Evolutionary conservation across 2,329 filamentous ascomycete species (phyloP), one percentile per base, ranked within the genome.

Genomic region (Scedosporium dehoogii): DNA sequence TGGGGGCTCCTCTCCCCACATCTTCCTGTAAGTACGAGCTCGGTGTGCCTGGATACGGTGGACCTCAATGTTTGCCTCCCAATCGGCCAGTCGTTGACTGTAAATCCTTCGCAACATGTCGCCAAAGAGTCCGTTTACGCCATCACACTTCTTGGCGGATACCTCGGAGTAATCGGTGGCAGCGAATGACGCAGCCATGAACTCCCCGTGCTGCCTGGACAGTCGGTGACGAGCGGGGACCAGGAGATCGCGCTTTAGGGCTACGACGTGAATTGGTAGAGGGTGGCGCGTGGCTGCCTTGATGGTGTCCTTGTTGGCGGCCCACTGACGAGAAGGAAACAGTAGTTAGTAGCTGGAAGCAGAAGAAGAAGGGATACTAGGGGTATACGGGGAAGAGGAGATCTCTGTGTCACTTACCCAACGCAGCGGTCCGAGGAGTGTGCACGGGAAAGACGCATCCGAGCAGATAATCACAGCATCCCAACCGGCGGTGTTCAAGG

Each of bases 401-500:
- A 38, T 38, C 33, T 12, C 18, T 6, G 18, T 55, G 51, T 14
- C 14, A 46, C 46, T 27, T 55, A 61, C 59, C 59, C 59, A 61
- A 9, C 53, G 10, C 14, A 38, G 16, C 1, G 21, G n/a, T 12
- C 14, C n/a, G n/a, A 14, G 27, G n/a, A 61, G 46, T 1, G 58
- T 41, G 4, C 16, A 6, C 4, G 48, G 48, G 25, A 16, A 6
- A 29, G 27, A 12, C 14, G 25, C 46, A 25, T 61, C 59, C 6
- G 6, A 27, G 46, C 59, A 61, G 23, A 61, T 6, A 29, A 61
- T 51, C 16, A 55, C 48, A 5, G 23, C 59, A n/a, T 61, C 59
- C 59, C 59, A 61, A 10, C 59, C 59, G 9, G 25, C 27, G 2
- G 18, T 9, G 59, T 61, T 61, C 38, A 16, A 14, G 16, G 7